Evolutionary conservation across 2,329 filamentous ascomycete genomes (phyloP).

Genomic region (Mycocentrospora acerina): DNA sequence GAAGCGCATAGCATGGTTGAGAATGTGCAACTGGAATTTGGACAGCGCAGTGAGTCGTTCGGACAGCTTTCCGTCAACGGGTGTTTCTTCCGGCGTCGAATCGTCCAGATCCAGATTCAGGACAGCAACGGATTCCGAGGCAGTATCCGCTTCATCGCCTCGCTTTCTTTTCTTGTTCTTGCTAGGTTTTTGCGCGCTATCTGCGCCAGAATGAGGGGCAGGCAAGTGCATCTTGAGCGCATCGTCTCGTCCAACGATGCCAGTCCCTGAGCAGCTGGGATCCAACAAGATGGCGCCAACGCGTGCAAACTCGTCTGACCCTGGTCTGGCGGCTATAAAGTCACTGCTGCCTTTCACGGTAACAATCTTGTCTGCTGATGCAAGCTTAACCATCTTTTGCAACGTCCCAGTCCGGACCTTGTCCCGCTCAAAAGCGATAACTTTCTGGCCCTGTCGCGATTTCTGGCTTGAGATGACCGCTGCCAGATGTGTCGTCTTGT

Average conservation of each 20-base stretch:
- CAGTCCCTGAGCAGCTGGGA: constrained; percentile 93
- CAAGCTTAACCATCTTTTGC: constrained; percentile 78
- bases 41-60: constrained; percentile 73
- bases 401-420: constrained; percentile 70
- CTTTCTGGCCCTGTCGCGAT: constrained; percentile 42
- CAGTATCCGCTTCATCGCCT: constrained; percentile 7
- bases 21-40: constrained; percentile 76
- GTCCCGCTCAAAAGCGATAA: constrained; percentile 83
- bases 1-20: constrained; percentile 84
- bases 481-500: constrained; percentile 94
- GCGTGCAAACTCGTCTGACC: constrained; percentile 60
- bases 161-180: constrained; percentile 40
- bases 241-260: constrained; percentile 89
- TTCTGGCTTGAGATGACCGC: constrained; percentile 62
- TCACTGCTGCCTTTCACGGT: constrained; percentile 73
- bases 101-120: constrained; percentile 31
- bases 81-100: constrained; percentile 42
- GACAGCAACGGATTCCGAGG: constrained; percentile 9
- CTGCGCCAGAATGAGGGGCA: constrained; percentile 1
- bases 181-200: constrained; percentile 24
- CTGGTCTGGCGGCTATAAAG: constrained; percentile 75
- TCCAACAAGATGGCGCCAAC: constrained; percentile 85
- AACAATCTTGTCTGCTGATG: constrained; percentile 68
- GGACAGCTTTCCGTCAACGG: constrained; percentile 32
- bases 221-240: constrained; percentile 63